phyloP scores from a whole-genome alignment of 2,329 filamentous ascomycete species.

The Simplicillium aogashimaense region DNA sequence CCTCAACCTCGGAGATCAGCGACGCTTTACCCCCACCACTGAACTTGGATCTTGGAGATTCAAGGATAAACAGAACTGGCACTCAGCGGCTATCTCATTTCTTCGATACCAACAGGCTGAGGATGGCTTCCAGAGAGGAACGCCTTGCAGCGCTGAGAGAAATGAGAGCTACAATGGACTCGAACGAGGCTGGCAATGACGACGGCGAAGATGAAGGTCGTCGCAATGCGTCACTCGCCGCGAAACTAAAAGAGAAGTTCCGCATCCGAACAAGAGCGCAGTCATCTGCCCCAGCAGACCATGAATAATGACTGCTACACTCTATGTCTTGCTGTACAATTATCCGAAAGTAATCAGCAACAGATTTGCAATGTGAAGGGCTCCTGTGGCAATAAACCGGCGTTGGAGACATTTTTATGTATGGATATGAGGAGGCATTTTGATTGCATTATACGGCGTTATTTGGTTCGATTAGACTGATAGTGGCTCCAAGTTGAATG shows the following conservation, averaged over 20 bases:
- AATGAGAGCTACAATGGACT: slow-evolving; percentile 17
- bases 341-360: too few relatives aligned
- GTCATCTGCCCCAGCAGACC: slow-evolving; percentile 4
- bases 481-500: too few relatives aligned
- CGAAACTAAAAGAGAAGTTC: slow-evolving; percentile 42
- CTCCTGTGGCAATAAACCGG: too few relatives aligned
- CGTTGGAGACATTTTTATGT: slow-evolving; percentile 8
- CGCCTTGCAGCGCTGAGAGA: slow-evolving; percentile 50
- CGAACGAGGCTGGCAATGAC: background rate
- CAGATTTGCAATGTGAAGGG: too few relatives aligned
- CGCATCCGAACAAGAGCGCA: slow-evolving; percentile 39
- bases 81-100: slow-evolving; percentile 40
- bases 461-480: background rate
- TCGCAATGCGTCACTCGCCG: slow-evolving; percentile 33
- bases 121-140: slow-evolving; percentile 50
- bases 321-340: too few relatives aligned
- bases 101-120: slow-evolving; percentile 45
- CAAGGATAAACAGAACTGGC: slow-evolving; percentile 2
- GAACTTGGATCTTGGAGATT: slow-evolving; percentile 24
- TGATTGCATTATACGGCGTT: slow-evolving; percentile 16
- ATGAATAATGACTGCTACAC: too few relatives aligned
- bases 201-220: slow-evolving; percentile 22
- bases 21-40: slow-evolving; percentile 28
- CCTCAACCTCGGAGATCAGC: slow-evolving; percentile 3
- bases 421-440: slow-evolving; percentile 7